Base-by-base conservation (phyloP, 2,329 filamentous ascomycete genomes). In the Fusarium stilboides region DNA sequence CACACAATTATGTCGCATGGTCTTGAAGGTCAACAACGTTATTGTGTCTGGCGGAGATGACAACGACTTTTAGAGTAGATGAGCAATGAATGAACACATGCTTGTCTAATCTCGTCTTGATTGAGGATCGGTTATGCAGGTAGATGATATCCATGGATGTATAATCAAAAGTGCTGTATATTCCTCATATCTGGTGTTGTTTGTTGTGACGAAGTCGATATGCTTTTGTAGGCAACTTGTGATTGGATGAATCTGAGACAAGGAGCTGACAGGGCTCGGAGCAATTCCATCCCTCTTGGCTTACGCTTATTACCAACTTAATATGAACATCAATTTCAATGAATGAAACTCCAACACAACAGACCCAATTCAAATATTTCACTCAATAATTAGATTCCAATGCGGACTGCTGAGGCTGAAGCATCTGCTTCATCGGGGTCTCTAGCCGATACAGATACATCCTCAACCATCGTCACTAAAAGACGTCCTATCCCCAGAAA, bases 1-100 rank as follows among this genome's bases (percentile, higher is more conserved):
- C 33, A 99, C 97, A 53, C 96, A 99, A 85, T 86, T 99, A 73
- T 98, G 96, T 86, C 91, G 96, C 72, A 98, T 99, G 95, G 94
- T 98, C 72, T 87, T 98, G 74, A 98, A 97, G 89, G 90, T 94
- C 79, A 97, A 98, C 86, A 97, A 97, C 80, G 94, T 98, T 70
- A 97, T 98, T 80, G 91, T 98, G 75, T 89, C 94, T 62, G 94
- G 94, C 58, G 89, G 89, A 70, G 94, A 94, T 73, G 93, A 97
- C 68, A 89, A 95, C 71, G 94, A 97, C 74, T 97, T 91, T 82
- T 97, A 92, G 80, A 78, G 28, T 56, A 65, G 60, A 70, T 69
- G 60, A 68, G 68, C 50, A 51, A 70, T 53, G 68, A 71, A 71
- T 64, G 60, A 70, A 70, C 37, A 50, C 46, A 65, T 60, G 68